Conservation (phyloP, 164 flowering plant species). For the Aristolochia californica region DNA sequence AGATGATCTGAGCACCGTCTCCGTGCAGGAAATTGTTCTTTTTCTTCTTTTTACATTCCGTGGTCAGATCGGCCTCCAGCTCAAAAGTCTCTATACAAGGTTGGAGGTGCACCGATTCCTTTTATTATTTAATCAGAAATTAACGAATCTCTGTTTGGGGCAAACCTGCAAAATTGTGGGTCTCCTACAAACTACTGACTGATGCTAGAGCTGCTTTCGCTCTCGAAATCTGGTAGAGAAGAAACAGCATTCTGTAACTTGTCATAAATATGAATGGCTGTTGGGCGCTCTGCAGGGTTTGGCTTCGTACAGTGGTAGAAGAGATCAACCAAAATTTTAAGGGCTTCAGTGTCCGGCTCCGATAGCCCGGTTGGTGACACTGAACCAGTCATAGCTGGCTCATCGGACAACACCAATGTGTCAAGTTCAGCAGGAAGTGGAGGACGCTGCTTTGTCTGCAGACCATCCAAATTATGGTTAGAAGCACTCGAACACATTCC, state of each 20-base stretch:
- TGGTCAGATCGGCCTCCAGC: too few species aligned
- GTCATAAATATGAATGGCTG: slow-evolving; percentile 47
- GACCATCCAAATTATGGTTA: neutral
- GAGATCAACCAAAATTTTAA: slow-evolving; percentile 46
- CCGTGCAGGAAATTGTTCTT: too few species aligned
- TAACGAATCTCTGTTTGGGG: too few species aligned
- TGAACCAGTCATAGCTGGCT: slow-evolving; percentile 17
- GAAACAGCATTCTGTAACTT: slow-evolving; percentile 19
- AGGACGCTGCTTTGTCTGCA: slow-evolving; percentile 66
- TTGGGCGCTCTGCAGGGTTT: slow-evolving; percentile 61
- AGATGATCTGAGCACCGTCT: too few species aligned
- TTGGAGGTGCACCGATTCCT: too few species aligned
- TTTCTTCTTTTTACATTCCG: too few species aligned
- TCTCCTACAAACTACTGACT: too few species aligned
- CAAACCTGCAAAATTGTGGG: too few species aligned
- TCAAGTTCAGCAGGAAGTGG: slow-evolving; percentile 51
- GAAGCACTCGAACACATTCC: neutral
- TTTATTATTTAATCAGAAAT: too few species aligned
- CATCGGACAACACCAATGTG: slow-evolving; percentile 19
- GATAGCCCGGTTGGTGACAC: slow-evolving; percentile 7
- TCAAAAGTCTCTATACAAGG: too few species aligned
- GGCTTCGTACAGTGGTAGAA: slow-evolving; percentile 51
- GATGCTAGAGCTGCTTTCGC: too few species aligned
- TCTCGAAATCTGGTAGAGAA: too few species aligned
- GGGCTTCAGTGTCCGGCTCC: slow-evolving; percentile 26